Conservation (phyloP, 495 filamentous ascomycete species). For the Aspergillus biplanus region DNA sequence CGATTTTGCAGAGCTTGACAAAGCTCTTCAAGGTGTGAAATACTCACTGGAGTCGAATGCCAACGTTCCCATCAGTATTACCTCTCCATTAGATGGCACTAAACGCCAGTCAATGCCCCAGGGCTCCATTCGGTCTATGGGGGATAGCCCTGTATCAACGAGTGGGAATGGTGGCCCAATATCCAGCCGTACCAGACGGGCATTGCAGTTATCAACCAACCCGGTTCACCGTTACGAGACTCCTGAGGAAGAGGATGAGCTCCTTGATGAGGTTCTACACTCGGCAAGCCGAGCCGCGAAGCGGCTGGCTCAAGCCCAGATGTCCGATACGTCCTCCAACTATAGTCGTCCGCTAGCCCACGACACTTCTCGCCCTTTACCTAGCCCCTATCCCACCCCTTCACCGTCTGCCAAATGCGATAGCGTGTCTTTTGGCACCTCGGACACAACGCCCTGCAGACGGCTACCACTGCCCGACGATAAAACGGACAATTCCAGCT, state of each 20-base stretch:
- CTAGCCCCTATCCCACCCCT: constrained; percentile 89
- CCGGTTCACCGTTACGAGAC: constrained; percentile 84
- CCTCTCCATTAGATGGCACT: constrained; percentile 51
- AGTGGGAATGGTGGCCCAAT: constrained; percentile 62
- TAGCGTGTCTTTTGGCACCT: constrained; percentile 66
- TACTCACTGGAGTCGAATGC: constrained; percentile 61
- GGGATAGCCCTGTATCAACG: constrained; percentile 62
- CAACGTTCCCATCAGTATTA: constrained; percentile 52
- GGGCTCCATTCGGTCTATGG: constrained; percentile 61
- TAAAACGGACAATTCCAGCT: constrained; percentile 59
- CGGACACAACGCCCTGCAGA: constrained; percentile 50
- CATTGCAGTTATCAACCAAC: constrained; percentile 74
- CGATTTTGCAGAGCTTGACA: constrained; percentile 70
- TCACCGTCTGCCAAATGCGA: constrained; percentile 86
- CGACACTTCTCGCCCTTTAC: constrained; percentile 56
- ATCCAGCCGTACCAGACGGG: constrained; percentile 82
- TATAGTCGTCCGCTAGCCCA: constrained; percentile 54
- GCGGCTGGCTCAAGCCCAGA: constrained; percentile 55
- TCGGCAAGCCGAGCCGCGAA: constrained; percentile 61
- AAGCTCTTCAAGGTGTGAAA: constrained; percentile 72
- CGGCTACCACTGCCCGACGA: constrained; percentile 61
- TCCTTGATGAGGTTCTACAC: constrained; percentile 79
- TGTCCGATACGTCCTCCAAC: constrained; percentile 42
- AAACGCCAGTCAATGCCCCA: constrained; percentile 79
- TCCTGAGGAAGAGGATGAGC: constrained; percentile 94